These are phyloP conservation scores for Chimonanthus salicifolius DNA, from an alignment of 164 flowering plant genomes.

Conservation along the genomic window DNA sequence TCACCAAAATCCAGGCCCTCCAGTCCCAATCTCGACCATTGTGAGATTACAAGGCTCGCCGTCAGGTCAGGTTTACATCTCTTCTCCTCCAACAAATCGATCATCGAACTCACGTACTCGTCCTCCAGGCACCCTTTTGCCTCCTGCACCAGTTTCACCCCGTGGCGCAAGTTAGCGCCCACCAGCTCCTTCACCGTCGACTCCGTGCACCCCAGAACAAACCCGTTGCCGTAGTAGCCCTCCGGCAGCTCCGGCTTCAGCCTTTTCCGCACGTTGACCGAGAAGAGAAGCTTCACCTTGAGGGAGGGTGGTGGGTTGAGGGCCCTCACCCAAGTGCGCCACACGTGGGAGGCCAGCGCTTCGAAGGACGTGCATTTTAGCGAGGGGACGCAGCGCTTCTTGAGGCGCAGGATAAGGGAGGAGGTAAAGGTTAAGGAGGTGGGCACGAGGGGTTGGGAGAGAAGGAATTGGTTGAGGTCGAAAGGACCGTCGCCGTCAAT, in stretches of 20 bases:
- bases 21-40: slow-evolving; percentile 75
- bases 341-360: slow-evolving; percentile 77
- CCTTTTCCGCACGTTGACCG: slow-evolving; percentile 49
- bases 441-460: slow-evolving; percentile 58
- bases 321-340: slow-evolving; percentile 77
- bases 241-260: slow-evolving; percentile 40
- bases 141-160: slow-evolving; percentile 52
- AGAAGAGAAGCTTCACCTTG: slow-evolving; percentile 74
- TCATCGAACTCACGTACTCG: slow-evolving; percentile 49
- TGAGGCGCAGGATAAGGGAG: slow-evolving; percentile 51
- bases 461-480: slow-evolving; percentile 26
- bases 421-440: slow-evolving; percentile 53
- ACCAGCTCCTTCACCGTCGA: slow-evolving; percentile 42
- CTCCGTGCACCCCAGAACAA: slow-evolving; percentile 81
- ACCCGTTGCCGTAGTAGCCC: slow-evolving; percentile 89
- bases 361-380: slow-evolving; percentile 87
- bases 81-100: slow-evolving; percentile 59
- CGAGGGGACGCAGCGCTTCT: slow-evolving; percentile 53
- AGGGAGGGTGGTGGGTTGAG: slow-evolving; percentile 34
- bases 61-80: slow-evolving; percentile 51
- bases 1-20: slow-evolving; percentile 84
- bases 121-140: slow-evolving; percentile 45
- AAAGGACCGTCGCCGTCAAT: neutral
- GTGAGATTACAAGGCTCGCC: slow-evolving; percentile 65
- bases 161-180: slow-evolving; percentile 32